Conservation (phyloP, 2,329 filamentous ascomycete genomes). For the Lasiodiplodia hormozganensis region DNA sequence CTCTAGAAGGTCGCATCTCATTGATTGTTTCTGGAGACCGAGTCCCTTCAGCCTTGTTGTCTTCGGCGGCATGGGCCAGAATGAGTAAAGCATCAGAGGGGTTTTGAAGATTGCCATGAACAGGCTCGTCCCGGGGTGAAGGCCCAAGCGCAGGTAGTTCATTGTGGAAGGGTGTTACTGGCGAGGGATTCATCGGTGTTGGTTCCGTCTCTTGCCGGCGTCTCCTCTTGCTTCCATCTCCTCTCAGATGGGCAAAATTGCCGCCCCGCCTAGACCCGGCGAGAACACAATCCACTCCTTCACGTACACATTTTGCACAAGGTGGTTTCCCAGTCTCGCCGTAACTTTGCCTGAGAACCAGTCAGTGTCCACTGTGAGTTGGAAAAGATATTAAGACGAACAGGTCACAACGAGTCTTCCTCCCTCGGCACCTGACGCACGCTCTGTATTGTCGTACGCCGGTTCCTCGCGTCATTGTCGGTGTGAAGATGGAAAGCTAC, state of each 20-base stretch:
- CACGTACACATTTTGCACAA: slow-evolving; percentile 28
- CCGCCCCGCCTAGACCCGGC: slow-evolving; percentile 27
- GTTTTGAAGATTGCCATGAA: slow-evolving; percentile 20
- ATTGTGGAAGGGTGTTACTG: neutral
- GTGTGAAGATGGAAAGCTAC: neutral
- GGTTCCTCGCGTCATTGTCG: slow-evolving; percentile 26
- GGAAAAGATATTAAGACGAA: neutral
- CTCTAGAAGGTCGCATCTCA: neutral
- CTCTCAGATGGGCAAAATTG: slow-evolving; percentile 26
- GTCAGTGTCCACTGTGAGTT: neutral
- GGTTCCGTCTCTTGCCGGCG: neutral
- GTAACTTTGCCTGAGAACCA: neutral
- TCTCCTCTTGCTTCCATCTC: neutral
- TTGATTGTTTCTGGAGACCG: neutral
- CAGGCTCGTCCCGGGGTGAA: neutral
- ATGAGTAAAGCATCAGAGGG: slow-evolving; percentile 27
- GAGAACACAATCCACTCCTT: slow-evolving; percentile 24
- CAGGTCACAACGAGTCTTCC: slow-evolving; percentile 29
- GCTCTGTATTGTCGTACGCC: slow-evolving; percentile 29
- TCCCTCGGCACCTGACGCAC: slow-evolving; percentile 24
- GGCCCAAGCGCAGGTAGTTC: neutral
- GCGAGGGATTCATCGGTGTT: neutral
- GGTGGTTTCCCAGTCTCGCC: slow-evolving; percentile 29
- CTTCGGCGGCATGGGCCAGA: slow-evolving; percentile 28
- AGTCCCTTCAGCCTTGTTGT: neutral